Conservation (phyloP, 2,329 filamentous ascomycete genomes). For the Mycogone perniciosa region DNA sequence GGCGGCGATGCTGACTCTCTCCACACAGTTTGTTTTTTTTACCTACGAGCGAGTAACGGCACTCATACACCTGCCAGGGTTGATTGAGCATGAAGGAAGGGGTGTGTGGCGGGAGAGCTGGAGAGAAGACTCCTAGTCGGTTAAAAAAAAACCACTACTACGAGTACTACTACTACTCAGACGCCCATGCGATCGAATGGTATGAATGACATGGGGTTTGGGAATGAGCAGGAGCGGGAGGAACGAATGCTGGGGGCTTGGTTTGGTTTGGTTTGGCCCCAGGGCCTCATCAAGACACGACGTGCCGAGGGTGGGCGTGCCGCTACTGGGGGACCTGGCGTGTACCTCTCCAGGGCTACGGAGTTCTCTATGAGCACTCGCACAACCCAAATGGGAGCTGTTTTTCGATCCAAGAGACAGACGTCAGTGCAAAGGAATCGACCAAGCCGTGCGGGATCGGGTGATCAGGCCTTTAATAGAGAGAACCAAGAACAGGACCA, state of each 20-base stretch:
- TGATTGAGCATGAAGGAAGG: background rate
- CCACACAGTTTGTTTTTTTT: background rate
- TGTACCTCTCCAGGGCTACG: slow-evolving; percentile 5
- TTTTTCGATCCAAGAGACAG: slow-evolving; percentile 7
- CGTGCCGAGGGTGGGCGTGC: slow-evolving; percentile 10
- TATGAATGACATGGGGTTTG: slow-evolving; percentile 8
- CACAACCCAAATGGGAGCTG: slow-evolving; percentile 1
- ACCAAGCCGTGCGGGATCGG: slow-evolving; percentile 11
- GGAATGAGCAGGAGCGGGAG: slow-evolving; percentile 2
- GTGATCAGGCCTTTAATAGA: background rate
- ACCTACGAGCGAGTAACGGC: background rate
- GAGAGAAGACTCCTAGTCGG: background rate
- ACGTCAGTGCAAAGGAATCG: slow-evolving; percentile 8
- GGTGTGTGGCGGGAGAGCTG: background rate
- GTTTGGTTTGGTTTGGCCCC: background rate
- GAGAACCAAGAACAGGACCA: slow-evolving; percentile 9
- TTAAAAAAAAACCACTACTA: background rate
- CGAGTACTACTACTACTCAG: background rate
- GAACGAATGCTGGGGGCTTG: slow-evolving; percentile 3
- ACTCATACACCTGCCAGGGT: background rate
- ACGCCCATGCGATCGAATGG: slow-evolving; percentile 8
- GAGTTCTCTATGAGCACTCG: background rate
- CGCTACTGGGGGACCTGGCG: slow-evolving; percentile 6
- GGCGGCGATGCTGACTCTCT: background rate
- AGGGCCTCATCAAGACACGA: slow-evolving; percentile 1